Base-by-base conservation (phyloP, 495 filamentous ascomycete species). In the Monascus purpureus region DNA sequence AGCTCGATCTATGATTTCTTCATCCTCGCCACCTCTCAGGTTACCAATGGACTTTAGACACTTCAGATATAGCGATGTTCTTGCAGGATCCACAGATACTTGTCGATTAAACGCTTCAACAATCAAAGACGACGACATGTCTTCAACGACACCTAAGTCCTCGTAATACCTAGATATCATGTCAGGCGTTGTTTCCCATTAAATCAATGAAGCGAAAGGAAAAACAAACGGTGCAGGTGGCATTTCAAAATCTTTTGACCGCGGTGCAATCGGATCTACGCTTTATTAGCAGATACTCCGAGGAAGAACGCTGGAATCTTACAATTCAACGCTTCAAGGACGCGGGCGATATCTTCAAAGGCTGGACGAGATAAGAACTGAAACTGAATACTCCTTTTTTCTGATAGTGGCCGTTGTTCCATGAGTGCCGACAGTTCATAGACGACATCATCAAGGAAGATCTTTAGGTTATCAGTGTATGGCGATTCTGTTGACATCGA, bases 361-460 rank as follows among this genome's bases (percentile, higher is more conserved):
- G 63, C 55, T 8, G 52, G 48, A 6, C 47, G 31, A 9, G 53
- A 49, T 9, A 47, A 34, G 8, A 43, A 43, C 18, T 51, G 32
- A 17, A 49, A 13, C 17, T 62, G 57, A 9, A 52, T 41, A 8
- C 41, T 56, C 25, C 46, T 56, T 28, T 55, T 61, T 39, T 77
- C 72, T 12, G 51, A 42, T 3, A 43, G 29, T 4, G 69, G 63
- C 19, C 57, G 50, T 18, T 60, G 50, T 15, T 53, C 45, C 36
- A 66, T 60, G 4, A 75, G 53, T n/a, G 46, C 41, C 1, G 43
- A 37, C 29, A 74, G 46, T 43, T 78, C 73, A 32, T 65, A 54
- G 23, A 59, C 49, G 5, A 65, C 53, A 49, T 78, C 67, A 32
- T 78, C 70, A 8, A 78, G 45, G 14, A 70, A 58, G 12, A 59